Conservation (phyloP, 768 basidiomycete species). For the Mycena belliarum region DNA sequence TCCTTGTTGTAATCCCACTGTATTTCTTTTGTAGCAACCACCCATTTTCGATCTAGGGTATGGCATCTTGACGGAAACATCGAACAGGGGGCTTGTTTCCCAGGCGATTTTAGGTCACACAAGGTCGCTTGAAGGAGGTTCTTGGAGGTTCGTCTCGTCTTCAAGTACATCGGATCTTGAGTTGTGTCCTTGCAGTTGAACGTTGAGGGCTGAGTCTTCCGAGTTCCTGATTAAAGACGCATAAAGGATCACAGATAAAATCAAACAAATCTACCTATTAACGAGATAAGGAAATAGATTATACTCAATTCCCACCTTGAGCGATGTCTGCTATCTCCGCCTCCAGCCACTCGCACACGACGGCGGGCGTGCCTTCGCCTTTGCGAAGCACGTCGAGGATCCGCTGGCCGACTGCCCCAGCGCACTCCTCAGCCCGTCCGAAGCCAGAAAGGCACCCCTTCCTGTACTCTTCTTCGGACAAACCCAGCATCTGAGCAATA, state of each 20-base stretch:
- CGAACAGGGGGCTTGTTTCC: too few species aligned
- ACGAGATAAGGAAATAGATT: conserved; percentile 4
- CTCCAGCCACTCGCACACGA: conserved; percentile 53
- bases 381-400: conserved; percentile 51
- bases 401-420: conserved; percentile 55
- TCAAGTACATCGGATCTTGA: too few species aligned
- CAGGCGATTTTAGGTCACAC: too few species aligned
- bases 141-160: too few species aligned
- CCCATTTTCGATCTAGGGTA: too few species aligned
- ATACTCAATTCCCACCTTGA: conserved; percentile 5
- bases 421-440: conserved; percentile 75
- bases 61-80: too few species aligned
- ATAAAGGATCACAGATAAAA: conserved; percentile 9
- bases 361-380: conserved; percentile 31
- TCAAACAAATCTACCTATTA: conserved; percentile 2
- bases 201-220: background rate
- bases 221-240: background rate
- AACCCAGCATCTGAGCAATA: conserved; percentile 55
- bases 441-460: conserved; percentile 73
- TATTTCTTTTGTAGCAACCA: conserved; percentile 7
- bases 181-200: background rate
- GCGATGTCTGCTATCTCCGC: conserved; percentile 37
- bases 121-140: too few species aligned
- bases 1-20: background rate
- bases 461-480: conserved; percentile 66